Evolutionary conservation across 352 stramenopile species (phyloP).

Genomic region (Pythium insidiosum): DNA sequence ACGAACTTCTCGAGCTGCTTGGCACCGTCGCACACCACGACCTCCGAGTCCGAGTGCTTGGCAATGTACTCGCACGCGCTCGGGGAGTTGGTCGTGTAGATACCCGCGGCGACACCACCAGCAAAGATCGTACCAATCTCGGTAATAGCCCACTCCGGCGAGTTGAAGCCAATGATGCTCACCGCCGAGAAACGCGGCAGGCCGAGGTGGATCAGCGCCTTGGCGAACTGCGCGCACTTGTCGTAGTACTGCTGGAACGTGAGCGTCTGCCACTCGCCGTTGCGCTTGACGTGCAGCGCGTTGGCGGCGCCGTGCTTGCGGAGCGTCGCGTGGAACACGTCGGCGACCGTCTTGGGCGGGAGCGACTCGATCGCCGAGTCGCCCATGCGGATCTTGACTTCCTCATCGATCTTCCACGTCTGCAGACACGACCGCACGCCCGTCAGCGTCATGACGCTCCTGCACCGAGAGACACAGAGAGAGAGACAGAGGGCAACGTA

Average conservation of each 20-base stretch:
- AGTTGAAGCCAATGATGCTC: conserved; percentile 89
- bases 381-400: conserved; percentile 67
- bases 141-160: conserved; percentile 90
- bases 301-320: conserved; percentile 40
- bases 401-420: conserved; percentile 84
- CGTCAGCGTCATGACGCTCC: too few species aligned
- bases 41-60: conserved; percentile 88
- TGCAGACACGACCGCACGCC: too few species aligned
- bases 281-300: conserved; percentile 57
- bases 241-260: conserved; percentile 78
- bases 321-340: conserved; percentile 59
- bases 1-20: conserved; percentile 93
- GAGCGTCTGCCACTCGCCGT: conserved; percentile 63
- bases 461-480: too few species aligned
- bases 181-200: conserved; percentile 72
- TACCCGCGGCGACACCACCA: conserved; percentile 88
- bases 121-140: conserved; percentile 91
- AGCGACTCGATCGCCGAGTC: conserved; percentile 36
- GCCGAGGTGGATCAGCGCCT: conserved; percentile 64
- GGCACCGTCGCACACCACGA: conserved; percentile 91
- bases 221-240: conserved; percentile 68
- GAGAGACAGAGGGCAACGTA: too few species aligned
- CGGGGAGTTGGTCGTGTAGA: conserved; percentile 95
- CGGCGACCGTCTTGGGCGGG: conserved; percentile 35
- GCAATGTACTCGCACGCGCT: conserved; percentile 90